phyloP scores from a whole-genome alignment of 345 rosid species.

The thale cress (Arabidopsis thaliana) region TAIR10.1 NC_003070.9:25833001-25833500 shows the following conservation, averaged over 20 bases:
- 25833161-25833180: slow-evolving; percentile 88
- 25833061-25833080: not conserved
- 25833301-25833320: slow-evolving; percentile 30
- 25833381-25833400: slow-evolving; percentile 37
- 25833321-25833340: slow-evolving; percentile 25
- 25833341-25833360: slow-evolving; percentile 18
- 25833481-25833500: slow-evolving; percentile 34
- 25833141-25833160: slow-evolving; percentile 88
- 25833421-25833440: slow-evolving; percentile 27
- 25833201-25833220: slow-evolving; percentile 66
- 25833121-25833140: slow-evolving; percentile 99
- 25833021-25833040: slow-evolving; percentile 16
- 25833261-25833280: slow-evolving; percentile 46
- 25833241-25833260: slow-evolving; percentile 53
- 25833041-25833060: not conserved
- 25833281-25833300: slow-evolving; percentile 47
- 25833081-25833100: slow-evolving; percentile 23
- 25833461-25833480: slow-evolving; percentile 34
- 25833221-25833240: slow-evolving; percentile 71
- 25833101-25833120: slow-evolving; percentile 63
- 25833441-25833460: slow-evolving; percentile 14
- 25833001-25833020: not conserved
- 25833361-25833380: slow-evolving; percentile 19
- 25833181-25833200: slow-evolving; percentile 82
- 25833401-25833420: slow-evolving; percentile 30